Conservation (phyloP, 73 alveolate genomes). For the Uronychia setigera region DNA sequence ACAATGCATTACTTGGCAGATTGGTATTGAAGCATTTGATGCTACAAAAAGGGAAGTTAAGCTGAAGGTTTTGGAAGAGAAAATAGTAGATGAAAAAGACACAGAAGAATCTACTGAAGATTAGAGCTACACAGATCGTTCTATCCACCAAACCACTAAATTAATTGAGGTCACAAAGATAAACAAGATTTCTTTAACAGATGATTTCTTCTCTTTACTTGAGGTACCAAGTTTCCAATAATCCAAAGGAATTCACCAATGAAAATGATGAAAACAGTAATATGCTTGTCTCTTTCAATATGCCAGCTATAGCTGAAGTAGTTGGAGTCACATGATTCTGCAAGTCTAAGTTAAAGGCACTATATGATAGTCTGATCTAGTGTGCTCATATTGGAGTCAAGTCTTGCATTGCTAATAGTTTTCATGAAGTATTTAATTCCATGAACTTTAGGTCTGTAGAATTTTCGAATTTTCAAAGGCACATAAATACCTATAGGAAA, state of each 20-base stretch:
- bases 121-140: too few relatives aligned
- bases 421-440: background rate
- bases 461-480: background rate
- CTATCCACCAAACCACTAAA: too few relatives aligned
- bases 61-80: background rate
- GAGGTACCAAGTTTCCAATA: background rate
- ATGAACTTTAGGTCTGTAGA: background rate
- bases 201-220: background rate
- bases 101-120: background rate
- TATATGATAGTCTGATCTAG: background rate
- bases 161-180: background rate
- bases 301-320: background rate
- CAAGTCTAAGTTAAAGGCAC: background rate
- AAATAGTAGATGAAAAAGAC: background rate
- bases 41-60: background rate
- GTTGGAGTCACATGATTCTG: background rate
- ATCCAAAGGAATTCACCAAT: background rate
- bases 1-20: background rate
- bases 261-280: background rate
- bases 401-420: background rate
- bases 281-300: background rate
- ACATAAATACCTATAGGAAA: background rate
- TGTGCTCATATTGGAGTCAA: background rate
- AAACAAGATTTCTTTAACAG: background rate
- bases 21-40: background rate